These are phyloP conservation scores for Huiozyma naganishii DNA, from an alignment of 805 yeast genomes.

Conservation along the genomic window DNA sequence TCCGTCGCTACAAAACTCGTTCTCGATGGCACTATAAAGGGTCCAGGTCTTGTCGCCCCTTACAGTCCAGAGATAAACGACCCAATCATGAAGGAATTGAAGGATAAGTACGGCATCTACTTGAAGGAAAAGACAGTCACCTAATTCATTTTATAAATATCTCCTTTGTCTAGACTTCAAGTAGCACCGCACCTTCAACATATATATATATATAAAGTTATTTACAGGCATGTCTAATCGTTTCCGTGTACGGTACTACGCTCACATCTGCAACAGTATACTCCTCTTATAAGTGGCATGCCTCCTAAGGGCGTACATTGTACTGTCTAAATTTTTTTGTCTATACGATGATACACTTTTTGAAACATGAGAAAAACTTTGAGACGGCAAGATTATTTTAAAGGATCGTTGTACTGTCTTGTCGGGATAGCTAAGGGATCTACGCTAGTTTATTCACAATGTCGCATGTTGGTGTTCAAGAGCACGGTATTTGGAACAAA, in stretches of 20 bases:
- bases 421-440: too few species aligned
- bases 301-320: too few species aligned
- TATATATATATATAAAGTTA: not conserved
- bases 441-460: too few species aligned
- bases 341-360: too few species aligned
- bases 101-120: conserved; percentile 80
- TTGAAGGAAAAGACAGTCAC: conserved; percentile 74
- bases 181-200: not conserved
- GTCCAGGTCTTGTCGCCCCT: conserved; percentile 87
- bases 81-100: conserved; percentile 83
- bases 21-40: conserved; percentile 64
- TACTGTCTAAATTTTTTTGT: too few species aligned
- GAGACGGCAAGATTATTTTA: too few species aligned
- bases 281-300: too few species aligned
- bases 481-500: conserved; percentile 22
- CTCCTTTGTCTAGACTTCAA: not conserved
- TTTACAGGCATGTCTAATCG: not conserved
- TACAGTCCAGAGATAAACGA: conserved; percentile 81
- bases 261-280: too few species aligned
- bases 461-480: too few species aligned
- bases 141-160: conserved; percentile 7
- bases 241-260: not conserved
- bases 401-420: too few species aligned
- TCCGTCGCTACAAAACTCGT: conserved; percentile 89
- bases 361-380: too few species aligned